Base-by-base conservation (phyloP, 2,329 filamentous ascomycete species). In the Huntiella moniliformis region DNA sequence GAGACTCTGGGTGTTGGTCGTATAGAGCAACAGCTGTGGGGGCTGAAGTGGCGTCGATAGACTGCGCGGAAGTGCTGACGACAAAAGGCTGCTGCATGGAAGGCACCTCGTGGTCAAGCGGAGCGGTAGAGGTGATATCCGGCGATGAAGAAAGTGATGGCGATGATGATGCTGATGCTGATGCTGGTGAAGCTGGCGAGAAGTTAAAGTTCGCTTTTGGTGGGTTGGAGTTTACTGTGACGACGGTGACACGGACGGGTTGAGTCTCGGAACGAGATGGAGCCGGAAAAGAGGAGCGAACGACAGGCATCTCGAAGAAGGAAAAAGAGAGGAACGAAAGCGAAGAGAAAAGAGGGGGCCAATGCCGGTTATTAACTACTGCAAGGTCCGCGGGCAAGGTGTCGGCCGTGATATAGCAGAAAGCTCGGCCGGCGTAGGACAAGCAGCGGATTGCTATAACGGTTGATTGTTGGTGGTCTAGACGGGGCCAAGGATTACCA, bases 371-470 rank as follows among this genome's bases (percentile, higher is more conserved):
- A 28, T 28, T 28, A 28, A 28, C 22, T 28, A 28, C 22, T 28
- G 22, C 22, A 28, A 28, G 22, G 22, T 28, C 22, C 22, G 22
- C 22, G 22, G 22, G 22, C 22, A 28, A 28, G 22, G 22, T 7
- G 22, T 28, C 15, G 40, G 40, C 13, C 28, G 22, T 18, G 40
- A 42, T 42, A 34, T 42, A 34, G 22, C 22, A 42, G 34, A 16
- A 34, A 42, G 40, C 40, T 42, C 13, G 31, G 15, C 31, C 40
- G 31, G 40, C 31, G 40, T 33, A 17, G 34, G 40, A 42, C 40
- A 42, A 35, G 31, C 33, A 13, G 17, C 40, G 15, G 31, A 32
- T 15, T 34, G 40, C 16, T 42, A 28, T 28, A 10, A 28, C 22
- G 22, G 22, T 28, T 28, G 6, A 2, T 28, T 28, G 22, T 28